Percentiles rank a stretch among this genome's conserved stretches.
phyloP scores from a whole-genome alignment of 2,329 filamentous ascomycete genomes.

The Cladosporium cucumerinum region DNA sequence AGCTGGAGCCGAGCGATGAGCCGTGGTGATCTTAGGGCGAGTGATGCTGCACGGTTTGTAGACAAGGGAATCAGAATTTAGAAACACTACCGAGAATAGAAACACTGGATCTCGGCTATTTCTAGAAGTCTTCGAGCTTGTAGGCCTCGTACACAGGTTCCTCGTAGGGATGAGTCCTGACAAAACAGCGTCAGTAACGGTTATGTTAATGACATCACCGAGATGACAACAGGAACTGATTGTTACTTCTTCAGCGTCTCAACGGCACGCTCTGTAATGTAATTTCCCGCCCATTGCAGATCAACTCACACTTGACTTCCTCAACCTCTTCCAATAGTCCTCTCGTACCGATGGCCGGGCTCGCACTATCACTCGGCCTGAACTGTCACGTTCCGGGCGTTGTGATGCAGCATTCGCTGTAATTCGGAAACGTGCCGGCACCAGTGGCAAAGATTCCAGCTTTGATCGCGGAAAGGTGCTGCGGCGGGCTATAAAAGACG shows the following conservation, averaged over 20 bases:
- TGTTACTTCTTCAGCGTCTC: slow-evolving; percentile 63
- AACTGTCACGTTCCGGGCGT: slow-evolving; percentile 62
- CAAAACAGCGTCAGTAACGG: neutral
- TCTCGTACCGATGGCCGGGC: slow-evolving; percentile 59
- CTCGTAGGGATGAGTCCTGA: slow-evolving; percentile 46
- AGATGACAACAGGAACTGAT: neutral
- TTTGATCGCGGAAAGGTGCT: slow-evolving; percentile 39
- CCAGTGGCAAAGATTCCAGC: slow-evolving; percentile 46
- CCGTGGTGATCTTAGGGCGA: neutral
- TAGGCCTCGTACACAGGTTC: slow-evolving; percentile 46
- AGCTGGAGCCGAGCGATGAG: neutral
- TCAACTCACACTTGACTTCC: slow-evolving; percentile 61
- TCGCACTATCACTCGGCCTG: slow-evolving; percentile 58
- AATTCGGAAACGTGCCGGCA: slow-evolving; percentile 44
- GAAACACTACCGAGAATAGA: neutral
- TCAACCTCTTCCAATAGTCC: slow-evolving; percentile 57
- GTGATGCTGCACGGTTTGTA: neutral
- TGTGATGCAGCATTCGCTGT: slow-evolving; percentile 44
- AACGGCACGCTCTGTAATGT: slow-evolving; percentile 54
- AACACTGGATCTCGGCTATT: neutral
- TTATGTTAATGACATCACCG: neutral
- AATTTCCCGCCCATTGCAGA: slow-evolving; percentile 59
- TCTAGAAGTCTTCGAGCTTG: slow-evolving; percentile 43
- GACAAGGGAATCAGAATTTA: neutral
- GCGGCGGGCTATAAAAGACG: slow-evolving; percentile 44